phyloP scores from a whole-genome alignment of 2,329 filamentous ascomycete genomes.

The Coniochaeta hoffmannii region DNA sequence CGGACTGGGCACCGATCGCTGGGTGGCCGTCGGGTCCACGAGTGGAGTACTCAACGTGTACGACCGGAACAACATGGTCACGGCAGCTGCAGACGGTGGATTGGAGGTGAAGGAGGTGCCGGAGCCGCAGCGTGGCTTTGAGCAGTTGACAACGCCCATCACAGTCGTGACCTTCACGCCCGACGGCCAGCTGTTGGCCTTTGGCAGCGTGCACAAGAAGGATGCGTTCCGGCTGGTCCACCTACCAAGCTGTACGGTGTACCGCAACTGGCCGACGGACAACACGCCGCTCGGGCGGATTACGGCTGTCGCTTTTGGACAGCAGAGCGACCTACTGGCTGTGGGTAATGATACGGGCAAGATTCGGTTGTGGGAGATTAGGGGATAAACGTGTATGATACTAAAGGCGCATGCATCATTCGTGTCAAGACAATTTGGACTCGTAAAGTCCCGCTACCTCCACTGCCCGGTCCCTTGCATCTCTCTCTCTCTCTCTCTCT shows the following conservation, averaged over 20 bases:
- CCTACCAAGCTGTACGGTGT: conserved; percentile 86
- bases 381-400: conserved; percentile 37
- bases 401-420: too few species aligned
- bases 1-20: conserved; percentile 69
- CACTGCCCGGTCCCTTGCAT: too few species aligned
- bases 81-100: conserved; percentile 19
- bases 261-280: conserved; percentile 92
- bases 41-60: conserved; percentile 92
- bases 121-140: conserved; percentile 64
- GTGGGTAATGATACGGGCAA: conserved; percentile 86
- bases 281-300: conserved; percentile 83
- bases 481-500: too few species aligned
- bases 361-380: conserved; percentile 85
- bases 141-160: conserved; percentile 82
- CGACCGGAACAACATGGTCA: conserved; percentile 63
- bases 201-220: conserved; percentile 80
- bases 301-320: conserved; percentile 63
- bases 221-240: conserved; percentile 85
- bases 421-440: neutral
- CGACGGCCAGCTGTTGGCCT: conserved; percentile 82
- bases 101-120: conserved; percentile 57
- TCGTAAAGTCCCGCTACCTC: neutral
- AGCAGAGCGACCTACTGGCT: conserved; percentile 62
- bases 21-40: conserved; percentile 80
- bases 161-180: conserved; percentile 75